phyloP scores from a whole-genome alignment of 2,329 filamentous ascomycete species.

The Aspergillus versicolor region DNA sequence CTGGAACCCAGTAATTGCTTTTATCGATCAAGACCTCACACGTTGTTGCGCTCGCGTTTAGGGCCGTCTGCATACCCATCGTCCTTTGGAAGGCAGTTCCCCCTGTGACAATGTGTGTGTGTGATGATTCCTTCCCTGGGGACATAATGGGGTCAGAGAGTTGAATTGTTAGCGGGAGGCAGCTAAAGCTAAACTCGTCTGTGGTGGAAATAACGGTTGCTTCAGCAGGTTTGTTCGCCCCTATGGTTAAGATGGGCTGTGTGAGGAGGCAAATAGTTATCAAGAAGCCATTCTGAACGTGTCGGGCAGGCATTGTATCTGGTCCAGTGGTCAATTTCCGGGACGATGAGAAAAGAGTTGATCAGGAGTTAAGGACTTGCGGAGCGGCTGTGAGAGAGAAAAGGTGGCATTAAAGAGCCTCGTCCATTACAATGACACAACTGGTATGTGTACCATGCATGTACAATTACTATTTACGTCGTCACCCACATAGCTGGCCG shows the following conservation, averaged over 20 bases:
- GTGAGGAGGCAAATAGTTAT: neutral
- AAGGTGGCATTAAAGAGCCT: neutral
- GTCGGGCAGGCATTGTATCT: neutral
- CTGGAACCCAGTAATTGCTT: conserved; percentile 76
- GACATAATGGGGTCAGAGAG: conserved; percentile 64
- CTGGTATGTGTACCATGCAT: neutral
- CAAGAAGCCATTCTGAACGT: neutral
- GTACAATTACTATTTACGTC: neutral
- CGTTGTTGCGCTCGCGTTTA: conserved; percentile 41
- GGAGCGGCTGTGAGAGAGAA: neutral
- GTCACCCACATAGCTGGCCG: neutral
- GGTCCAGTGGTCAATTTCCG: neutral
- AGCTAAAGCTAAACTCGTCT: conserved; percentile 24
- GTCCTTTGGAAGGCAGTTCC: conserved; percentile 66
- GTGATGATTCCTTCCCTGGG: conserved; percentile 58
- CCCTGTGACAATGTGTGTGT: conserved; percentile 70
- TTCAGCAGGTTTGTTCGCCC: neutral
- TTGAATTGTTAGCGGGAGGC: conserved; percentile 30
- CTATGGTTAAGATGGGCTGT: neutral
- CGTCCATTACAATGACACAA: neutral
- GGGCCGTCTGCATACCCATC: conserved; percentile 61
- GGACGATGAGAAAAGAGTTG: neutral
- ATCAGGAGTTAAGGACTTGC: neutral
- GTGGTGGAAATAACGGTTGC: neutral
- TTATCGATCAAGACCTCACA: conserved; percentile 67